Evolutionary conservation across 2,329 filamentous ascomycete species (phyloP).

Genomic region (Apiospora rasikravindrae): DNA sequence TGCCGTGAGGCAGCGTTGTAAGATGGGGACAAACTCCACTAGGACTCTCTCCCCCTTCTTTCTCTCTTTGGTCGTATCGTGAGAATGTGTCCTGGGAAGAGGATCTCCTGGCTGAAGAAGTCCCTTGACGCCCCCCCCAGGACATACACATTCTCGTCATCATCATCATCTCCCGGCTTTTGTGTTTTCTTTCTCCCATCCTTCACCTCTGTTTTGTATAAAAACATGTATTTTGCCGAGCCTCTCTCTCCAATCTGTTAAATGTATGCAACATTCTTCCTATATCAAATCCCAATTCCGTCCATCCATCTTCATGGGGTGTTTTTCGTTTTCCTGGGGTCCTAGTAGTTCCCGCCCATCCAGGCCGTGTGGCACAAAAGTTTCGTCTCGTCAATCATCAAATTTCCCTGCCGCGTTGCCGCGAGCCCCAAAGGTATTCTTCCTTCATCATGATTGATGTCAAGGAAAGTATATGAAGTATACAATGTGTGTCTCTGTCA

Average conservation of each 20-base stretch:
- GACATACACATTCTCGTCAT: not conserved
- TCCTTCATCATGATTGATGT: not conserved
- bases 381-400: not conserved
- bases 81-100: not conserved
- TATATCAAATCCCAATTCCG: not conserved
- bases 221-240: constrained; percentile 10
- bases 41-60: not conserved
- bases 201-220: not conserved
- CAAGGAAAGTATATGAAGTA: constrained; percentile 30
- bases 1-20: constrained; percentile 31
- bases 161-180: not conserved
- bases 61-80: constrained; percentile 3
- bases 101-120: not conserved
- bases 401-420: constrained; percentile 1
- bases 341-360: constrained; percentile 7
- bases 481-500: constrained; percentile 30
- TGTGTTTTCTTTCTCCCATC: not conserved
- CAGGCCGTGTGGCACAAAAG: constrained; percentile 19
- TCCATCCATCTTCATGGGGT: not conserved
- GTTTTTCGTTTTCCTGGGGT: not conserved
- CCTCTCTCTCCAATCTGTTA: not conserved
- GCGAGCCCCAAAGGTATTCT: not conserved
- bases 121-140: not conserved
- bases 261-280: not conserved
- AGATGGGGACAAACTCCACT: constrained; percentile 8